Conservation (phyloP, 83 land plant species). For the Picea engelmannii region DNA sequence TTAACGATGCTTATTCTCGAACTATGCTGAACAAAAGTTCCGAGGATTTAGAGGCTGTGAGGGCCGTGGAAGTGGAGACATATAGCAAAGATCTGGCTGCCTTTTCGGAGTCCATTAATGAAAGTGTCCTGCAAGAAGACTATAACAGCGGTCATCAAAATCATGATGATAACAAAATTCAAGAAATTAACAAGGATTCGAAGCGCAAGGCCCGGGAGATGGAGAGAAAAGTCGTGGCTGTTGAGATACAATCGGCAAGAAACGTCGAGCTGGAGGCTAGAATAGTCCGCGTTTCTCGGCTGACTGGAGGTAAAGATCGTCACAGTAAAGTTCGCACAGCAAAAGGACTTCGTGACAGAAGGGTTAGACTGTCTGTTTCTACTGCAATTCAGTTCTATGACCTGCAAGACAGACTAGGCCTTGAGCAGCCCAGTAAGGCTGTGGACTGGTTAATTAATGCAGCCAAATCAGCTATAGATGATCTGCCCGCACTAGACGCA, state of each 20-base stretch:
- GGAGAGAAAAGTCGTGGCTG: background rate
- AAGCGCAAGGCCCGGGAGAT: conserved; percentile 13
- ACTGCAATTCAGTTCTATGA: conserved; percentile 67
- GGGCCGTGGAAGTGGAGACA: no score
- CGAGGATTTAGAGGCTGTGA: no score
- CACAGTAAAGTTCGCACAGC: conserved; percentile 69
- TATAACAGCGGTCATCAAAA: background rate
- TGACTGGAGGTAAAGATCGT: conserved; percentile 66
- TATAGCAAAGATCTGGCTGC: background rate
- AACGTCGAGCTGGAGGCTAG: conserved; percentile 44
- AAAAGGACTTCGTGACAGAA: conserved; percentile 57
- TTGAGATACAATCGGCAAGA: no score
- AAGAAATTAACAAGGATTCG: conserved; percentile 4
- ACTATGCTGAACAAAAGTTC: no score
- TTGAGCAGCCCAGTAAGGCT: conserved; percentile 60
- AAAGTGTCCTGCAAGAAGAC: conserved; percentile 2
- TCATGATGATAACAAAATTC: background rate
- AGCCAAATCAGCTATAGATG: conserved; percentile 43
- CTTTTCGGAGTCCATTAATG: conserved; percentile 11
- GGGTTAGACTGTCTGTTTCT: conserved; percentile 61
- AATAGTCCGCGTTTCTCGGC: conserved; percentile 56
- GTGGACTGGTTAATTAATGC: conserved; percentile 56
- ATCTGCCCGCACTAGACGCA: conserved; percentile 46
- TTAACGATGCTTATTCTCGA: no score
- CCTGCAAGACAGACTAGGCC: conserved; percentile 61